phyloP scores from a whole-genome alignment of 495 filamentous ascomycete genomes.

The Peziza echinospora region DNA sequence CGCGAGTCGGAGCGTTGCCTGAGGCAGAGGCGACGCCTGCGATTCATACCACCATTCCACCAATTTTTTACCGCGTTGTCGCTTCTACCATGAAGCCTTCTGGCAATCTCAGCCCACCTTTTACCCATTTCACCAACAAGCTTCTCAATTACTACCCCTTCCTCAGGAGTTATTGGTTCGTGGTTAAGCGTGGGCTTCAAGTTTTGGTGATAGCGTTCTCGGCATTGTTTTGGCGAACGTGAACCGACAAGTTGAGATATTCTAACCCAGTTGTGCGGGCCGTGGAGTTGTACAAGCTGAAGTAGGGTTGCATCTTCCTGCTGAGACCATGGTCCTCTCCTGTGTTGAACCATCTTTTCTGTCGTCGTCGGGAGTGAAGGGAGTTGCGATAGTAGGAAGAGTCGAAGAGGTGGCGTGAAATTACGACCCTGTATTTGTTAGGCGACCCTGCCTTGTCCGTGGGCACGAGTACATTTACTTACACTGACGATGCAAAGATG shows the following conservation, averaged over 20 bases:
- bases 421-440: too few relatives aligned
- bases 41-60: slow-evolving; percentile 94
- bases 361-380: too few relatives aligned
- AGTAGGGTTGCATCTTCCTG: slow-evolving; percentile 55
- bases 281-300: slow-evolving; percentile 50
- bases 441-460: too few relatives aligned
- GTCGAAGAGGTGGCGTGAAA: too few relatives aligned
- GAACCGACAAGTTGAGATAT: slow-evolving; percentile 57
- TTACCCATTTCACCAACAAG: slow-evolving; percentile 69
- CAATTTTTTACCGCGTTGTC: slow-evolving; percentile 99
- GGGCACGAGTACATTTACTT: too few relatives aligned
- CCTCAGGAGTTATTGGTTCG: slow-evolving; percentile 75
- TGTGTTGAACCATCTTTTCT: slow-evolving; percentile 26
- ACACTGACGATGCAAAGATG: too few relatives aligned
- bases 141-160: slow-evolving; percentile 61
- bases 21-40: slow-evolving; percentile 32
- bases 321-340: slow-evolving; percentile 76
- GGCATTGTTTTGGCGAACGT: slow-evolving; percentile 83
- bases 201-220: slow-evolving; percentile 89
- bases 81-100: slow-evolving; percentile 64
- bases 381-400: too few relatives aligned
- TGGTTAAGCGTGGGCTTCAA: slow-evolving; percentile 80
- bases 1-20: slow-evolving; percentile 24
- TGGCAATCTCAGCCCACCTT: slow-evolving; percentile 87
- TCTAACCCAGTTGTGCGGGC: slow-evolving; percentile 78